phyloP scores from a whole-genome alignment of 495 filamentous ascomycete species.

The Hypomontagnella monticulosa region DNA sequence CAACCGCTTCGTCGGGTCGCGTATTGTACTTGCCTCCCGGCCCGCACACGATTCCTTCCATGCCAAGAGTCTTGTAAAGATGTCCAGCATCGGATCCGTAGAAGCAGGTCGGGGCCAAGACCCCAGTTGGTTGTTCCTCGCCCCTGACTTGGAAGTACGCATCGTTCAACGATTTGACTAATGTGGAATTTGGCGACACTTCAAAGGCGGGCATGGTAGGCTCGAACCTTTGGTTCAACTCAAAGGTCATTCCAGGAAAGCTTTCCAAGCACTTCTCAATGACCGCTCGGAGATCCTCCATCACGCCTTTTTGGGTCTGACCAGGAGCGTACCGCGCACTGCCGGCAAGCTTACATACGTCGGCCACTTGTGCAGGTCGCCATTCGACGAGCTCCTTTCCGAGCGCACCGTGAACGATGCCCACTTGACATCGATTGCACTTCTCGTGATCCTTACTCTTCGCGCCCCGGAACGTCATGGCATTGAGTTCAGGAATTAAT shows the following conservation, averaged over 20 bases:
- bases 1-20: slow-evolving; percentile 25
- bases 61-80: slow-evolving; percentile 28
- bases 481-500: slow-evolving; percentile 23
- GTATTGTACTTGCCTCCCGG: slow-evolving; percentile 31
- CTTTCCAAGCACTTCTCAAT: slow-evolving; percentile 13
- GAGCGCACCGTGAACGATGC: slow-evolving; percentile 29
- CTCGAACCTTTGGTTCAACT: slow-evolving; percentile 21
- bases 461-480: slow-evolving; percentile 20
- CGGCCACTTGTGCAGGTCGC: slow-evolving; percentile 27
- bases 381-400: slow-evolving; percentile 26
- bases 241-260: slow-evolving; percentile 23
- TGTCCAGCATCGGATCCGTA: slow-evolving; percentile 29
- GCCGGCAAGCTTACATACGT: slow-evolving; percentile 25
- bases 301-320: slow-evolving; percentile 27
- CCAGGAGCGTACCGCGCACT: slow-evolving; percentile 28
- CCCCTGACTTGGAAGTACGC: slow-evolving; percentile 20
- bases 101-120: slow-evolving; percentile 26
- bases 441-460: slow-evolving; percentile 17
- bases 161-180: slow-evolving; percentile 23
- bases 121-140: slow-evolving; percentile 26
- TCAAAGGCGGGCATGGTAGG: slow-evolving; percentile 33
- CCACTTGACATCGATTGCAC: slow-evolving; percentile 28
- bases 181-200: slow-evolving; percentile 17
- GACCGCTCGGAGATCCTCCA: slow-evolving; percentile 20
- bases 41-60: slow-evolving; percentile 30